Conservation (phyloP, 2,329 filamentous ascomycete genomes). For the Chaetomiaceae sp. region DNA sequence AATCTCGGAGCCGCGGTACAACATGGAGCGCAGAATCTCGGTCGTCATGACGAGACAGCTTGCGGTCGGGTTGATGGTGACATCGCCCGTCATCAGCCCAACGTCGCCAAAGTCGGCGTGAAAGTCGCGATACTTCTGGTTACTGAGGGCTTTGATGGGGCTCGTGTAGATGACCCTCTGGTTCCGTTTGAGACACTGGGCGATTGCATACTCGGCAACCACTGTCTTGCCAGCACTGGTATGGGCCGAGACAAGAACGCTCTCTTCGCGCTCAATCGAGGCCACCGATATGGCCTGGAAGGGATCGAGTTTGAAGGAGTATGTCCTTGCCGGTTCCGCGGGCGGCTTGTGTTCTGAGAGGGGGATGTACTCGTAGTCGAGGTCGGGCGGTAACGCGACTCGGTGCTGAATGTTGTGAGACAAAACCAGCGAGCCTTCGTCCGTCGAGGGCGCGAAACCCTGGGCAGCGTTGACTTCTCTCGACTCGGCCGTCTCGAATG, state of each 20-base stretch:
- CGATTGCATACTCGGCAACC: conserved; percentile 96
- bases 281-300: conserved; percentile 94
- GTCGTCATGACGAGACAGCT: conserved; percentile 99
- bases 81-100: conserved; percentile 97
- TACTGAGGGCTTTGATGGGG: conserved; percentile 97
- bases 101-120: conserved; percentile 93
- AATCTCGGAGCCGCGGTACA: conserved; percentile 96
- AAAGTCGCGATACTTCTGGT: conserved; percentile 98
- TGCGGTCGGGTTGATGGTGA: conserved; percentile 97
- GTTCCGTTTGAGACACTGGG: conserved; percentile 94
- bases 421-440: conserved; percentile 71
- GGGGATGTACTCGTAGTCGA: conserved; percentile 92
- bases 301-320: conserved; percentile 88
- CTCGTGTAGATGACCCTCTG: conserved; percentile 99
- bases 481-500: conserved; percentile 91
- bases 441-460: conserved; percentile 56
- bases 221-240: conserved; percentile 98
- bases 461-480: conserved; percentile 80
- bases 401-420: conserved; percentile 99
- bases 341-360: conserved; percentile 92
- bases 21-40: conserved; percentile 96
- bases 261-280: conserved; percentile 94
- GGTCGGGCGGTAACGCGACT: conserved; percentile 87
- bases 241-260: conserved; percentile 92
- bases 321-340: conserved; percentile 75